A percentile compares a stretch with the other conserved stretches of the same genome.
phyloP scores from a whole-genome alignment of 148 eudicot genomes.

The Rhododendron ferrugineum region DNA sequence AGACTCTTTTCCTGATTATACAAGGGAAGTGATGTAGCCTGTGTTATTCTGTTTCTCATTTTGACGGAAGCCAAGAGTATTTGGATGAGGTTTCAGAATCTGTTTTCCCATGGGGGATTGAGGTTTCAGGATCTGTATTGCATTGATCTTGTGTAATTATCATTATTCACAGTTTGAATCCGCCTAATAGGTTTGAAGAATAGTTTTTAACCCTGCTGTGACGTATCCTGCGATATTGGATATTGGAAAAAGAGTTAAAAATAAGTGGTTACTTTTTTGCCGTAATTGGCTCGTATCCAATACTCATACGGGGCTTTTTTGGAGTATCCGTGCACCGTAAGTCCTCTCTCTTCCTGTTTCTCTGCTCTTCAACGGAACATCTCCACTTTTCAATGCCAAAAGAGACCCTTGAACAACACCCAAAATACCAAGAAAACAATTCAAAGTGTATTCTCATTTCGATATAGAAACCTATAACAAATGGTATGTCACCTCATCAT shows the following conservation, averaged over 20 bases:
- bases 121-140: neutral
- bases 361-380: neutral
- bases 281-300: too few species aligned
- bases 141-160: neutral
- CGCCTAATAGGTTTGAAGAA: too few species aligned
- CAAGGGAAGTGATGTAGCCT: neutral
- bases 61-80: neutral
- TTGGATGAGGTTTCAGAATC: neutral
- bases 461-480: neutral
- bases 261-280: too few species aligned
- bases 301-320: too few species aligned
- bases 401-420: neutral
- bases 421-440: neutral
- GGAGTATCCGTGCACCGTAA: too few species aligned
- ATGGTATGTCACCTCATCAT: neutral
- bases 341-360: neutral
- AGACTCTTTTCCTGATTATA: neutral
- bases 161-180: neutral
- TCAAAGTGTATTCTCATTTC: neutral
- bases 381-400: neutral
- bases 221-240: neutral
- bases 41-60: neutral
- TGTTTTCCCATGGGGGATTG: neutral
- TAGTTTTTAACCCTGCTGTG: neutral
- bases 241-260: neutral